Percentiles rank a stretch among this genome's conserved stretches.
phyloP scores from a whole-genome alignment of 23 red algal genomes.

The Cyanidioschyzon merolae region DNA sequence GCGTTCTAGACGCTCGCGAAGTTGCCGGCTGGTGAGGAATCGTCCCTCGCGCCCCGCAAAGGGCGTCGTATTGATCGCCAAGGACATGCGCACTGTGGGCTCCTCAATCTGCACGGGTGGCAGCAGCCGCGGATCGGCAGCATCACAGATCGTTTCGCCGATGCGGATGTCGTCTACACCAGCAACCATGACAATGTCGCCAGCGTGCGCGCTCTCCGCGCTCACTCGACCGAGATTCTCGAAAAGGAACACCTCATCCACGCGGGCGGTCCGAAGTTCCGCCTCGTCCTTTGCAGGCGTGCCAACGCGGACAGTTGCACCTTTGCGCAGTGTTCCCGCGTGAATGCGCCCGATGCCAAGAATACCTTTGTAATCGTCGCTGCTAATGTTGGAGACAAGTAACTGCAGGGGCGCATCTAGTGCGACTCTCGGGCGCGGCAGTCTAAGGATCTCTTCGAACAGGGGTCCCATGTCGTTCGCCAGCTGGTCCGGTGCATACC shows the following conservation, averaged over 20 bases:
- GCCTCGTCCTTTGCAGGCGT: slow-evolving; percentile 17
- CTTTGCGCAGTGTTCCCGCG: slow-evolving; percentile 32
- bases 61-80: slow-evolving; percentile 70
- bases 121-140: slow-evolving; percentile 28
- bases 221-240: slow-evolving; percentile 64
- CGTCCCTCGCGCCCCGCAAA: slow-evolving; percentile 88
- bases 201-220: slow-evolving; percentile 52
- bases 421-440: slow-evolving; percentile 48
- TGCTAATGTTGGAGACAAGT: slow-evolving; percentile 62
- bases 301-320: slow-evolving; percentile 34
- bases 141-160: slow-evolving; percentile 58
- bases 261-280: slow-evolving; percentile 17
- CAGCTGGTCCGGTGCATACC: slow-evolving; percentile 28
- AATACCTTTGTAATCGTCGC: slow-evolving; percentile 82
- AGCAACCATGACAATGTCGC: slow-evolving; percentile 71
- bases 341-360: slow-evolving; percentile 62
- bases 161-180: slow-evolving; percentile 61
- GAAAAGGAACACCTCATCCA: slow-evolving; percentile 63
- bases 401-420: slow-evolving; percentile 55
- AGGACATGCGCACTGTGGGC: slow-evolving; percentile 86
- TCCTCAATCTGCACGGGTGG: slow-evolving; percentile 65
- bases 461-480: slow-evolving; percentile 54
- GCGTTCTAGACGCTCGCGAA: slow-evolving; percentile 63
- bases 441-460: slow-evolving; percentile 47
- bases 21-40: slow-evolving; percentile 70